These are phyloP conservation scores for Candida piceae DNA, from an alignment of 805 yeast species.

Conservation along the genomic window DNA sequence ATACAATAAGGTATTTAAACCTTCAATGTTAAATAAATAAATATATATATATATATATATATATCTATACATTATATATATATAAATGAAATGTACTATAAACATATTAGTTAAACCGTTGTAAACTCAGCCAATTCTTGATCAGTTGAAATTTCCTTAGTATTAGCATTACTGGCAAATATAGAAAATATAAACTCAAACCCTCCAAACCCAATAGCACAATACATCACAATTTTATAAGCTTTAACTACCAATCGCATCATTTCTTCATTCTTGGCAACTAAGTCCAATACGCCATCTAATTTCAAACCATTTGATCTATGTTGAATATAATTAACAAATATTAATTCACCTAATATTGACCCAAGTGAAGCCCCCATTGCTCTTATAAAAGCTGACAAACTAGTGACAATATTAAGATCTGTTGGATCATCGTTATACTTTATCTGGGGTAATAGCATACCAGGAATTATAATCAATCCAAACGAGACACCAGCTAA, in stretches of 20 bases:
- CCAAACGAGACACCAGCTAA: slow-evolving; percentile 46
- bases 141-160: not conserved
- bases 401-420: slow-evolving; percentile 43
- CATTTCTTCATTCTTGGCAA: not conserved
- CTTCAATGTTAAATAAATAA: no score
- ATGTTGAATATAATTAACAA: slow-evolving; percentile 15
- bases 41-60: no score
- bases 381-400: slow-evolving; percentile 40
- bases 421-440: slow-evolving; percentile 42
- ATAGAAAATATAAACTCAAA: slow-evolving; percentile 10
- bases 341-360: slow-evolving; percentile 37
- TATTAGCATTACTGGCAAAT: slow-evolving; percentile 5
- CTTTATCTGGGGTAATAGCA: slow-evolving; percentile 40
- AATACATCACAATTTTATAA: slow-evolving; percentile 15
- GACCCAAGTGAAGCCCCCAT: slow-evolving; percentile 47
- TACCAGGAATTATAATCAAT: slow-evolving; percentile 38
- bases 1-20: no score
- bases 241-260: slow-evolving; percentile 11
- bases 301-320: slow-evolving; percentile 1
- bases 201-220: slow-evolving; percentile 16
- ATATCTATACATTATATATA: no score
- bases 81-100: no score
- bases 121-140: not conserved
- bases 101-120: no score
- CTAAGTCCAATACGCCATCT: slow-evolving; percentile 3